Evolutionary conservation across 2,329 filamentous ascomycete species (phyloP).

Genomic region (Trichoderma breve): DNA sequence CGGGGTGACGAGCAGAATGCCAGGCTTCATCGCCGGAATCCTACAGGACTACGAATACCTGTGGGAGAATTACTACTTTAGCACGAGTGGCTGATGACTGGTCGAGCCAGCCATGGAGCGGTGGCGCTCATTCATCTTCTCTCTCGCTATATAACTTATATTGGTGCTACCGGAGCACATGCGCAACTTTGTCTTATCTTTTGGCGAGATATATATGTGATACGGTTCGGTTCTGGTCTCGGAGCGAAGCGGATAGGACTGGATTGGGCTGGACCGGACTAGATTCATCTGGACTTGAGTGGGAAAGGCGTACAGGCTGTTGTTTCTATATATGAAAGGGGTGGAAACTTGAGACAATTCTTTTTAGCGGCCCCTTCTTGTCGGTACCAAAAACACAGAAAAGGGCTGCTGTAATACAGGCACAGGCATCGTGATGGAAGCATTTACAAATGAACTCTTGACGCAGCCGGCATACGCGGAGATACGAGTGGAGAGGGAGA

Average conservation of each 20-base stretch:
- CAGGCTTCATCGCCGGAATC: constrained; percentile 79
- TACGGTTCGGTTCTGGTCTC: neutral
- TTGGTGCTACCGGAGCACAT: neutral
- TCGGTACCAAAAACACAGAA: neutral
- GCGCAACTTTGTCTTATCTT: neutral
- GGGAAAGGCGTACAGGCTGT: neutral
- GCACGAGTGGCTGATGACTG: constrained; percentile 46
- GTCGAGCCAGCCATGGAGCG: neutral
- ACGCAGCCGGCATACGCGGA: neutral
- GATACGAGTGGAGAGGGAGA: neutral
- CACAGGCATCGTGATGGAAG: neutral
- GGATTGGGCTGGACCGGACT: neutral
- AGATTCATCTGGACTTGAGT: neutral
- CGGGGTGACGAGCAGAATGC: constrained; percentile 71
- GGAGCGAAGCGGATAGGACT: neutral
- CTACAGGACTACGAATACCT: constrained; percentile 96
- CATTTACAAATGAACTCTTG: neutral
- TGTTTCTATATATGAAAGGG: neutral
- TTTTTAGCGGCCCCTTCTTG: neutral
- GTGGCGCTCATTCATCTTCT: neutral
- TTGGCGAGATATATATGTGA: neutral
- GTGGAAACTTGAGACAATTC: neutral
- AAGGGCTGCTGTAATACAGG: neutral
- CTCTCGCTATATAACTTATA: neutral
- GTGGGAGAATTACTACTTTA: constrained; percentile 98